Base-by-base conservation (phyloP, 2,329 filamentous ascomycete genomes). In the Penicillium sp. region DNA sequence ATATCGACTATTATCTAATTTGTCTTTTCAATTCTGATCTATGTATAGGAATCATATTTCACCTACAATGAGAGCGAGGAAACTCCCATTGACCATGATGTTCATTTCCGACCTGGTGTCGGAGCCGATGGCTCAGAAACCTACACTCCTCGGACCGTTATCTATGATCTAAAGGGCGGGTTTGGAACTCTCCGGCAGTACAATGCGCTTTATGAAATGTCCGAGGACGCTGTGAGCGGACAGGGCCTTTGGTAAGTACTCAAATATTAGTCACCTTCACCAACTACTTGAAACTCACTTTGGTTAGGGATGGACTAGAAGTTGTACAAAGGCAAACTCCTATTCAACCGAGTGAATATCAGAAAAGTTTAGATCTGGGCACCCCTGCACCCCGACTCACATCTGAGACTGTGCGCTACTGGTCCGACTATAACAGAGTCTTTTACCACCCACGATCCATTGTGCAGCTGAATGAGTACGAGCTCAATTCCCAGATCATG, bases 371-470 rank as follows among this genome's bases (percentile, higher is more conserved):
- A 3, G 89, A 97, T 63, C 75, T 85, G 27, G 92, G 91, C 22
- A 70, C 82, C 5, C 73, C 83, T 3, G 81, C 87, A 6, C 83
- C 89, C 0, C 76, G 79, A 50, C 81, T 96, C 20, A 88, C 82
- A 1, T 80, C 85, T 1, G 83, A 86, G 6, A 83, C 84, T 11
- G 89, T 97, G n/a, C 85, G 91, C 51, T 97, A 94, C 76, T 99
- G 94, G 93, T 96, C 92, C 29, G 94, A 99, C 73, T 97, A 92
- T 74, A 95, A 90, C 64, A 85, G 91, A 25, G 84, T 94, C n/a
- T 99, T 86, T 74, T 97, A 89, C 70, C 92, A 97, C 70, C 94
- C 94, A 8, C 85, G 85, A 52, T 96, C 92, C 12, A 84, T 96
- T 51, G 81, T 96, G 9, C 92, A 96, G 69, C 79, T 97, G 14